Conservation (phyloP, 306 rosid species). For the Castanea mollissima region DNA sequence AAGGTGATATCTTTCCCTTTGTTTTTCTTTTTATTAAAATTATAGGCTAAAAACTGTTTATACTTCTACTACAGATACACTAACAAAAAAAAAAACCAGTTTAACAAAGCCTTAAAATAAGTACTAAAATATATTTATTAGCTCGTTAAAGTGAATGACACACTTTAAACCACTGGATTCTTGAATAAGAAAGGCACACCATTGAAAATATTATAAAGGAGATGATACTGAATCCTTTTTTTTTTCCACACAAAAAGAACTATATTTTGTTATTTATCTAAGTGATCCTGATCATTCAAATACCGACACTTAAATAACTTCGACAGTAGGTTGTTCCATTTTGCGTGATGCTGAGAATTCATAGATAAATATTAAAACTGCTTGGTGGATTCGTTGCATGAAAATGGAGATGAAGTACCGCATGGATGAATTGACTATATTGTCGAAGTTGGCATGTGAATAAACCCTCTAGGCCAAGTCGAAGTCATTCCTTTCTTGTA, state of each 20-base stretch:
- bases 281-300: background rate
- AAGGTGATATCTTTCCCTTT: no score
- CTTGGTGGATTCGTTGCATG: background rate
- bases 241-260: background rate
- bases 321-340: background rate
- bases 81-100: no score
- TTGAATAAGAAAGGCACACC: background rate
- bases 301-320: background rate
- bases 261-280: background rate
- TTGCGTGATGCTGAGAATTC: no score
- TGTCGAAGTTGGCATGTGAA: constrained; percentile 22
- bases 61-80: no score
- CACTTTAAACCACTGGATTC: no score
- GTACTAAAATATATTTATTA: no score
- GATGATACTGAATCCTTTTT: background rate
- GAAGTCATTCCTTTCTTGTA: constrained; percentile 55
- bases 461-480: constrained; percentile 49
- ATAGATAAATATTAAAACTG: no score
- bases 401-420: background rate
- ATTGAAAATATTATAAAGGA: background rate
- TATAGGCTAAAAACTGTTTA: no score
- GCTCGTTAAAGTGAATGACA: no score
- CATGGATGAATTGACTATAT: background rate
- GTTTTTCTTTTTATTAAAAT: no score
- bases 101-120: no score